A percentile compares a stretch with the other conserved stretches of the same genome.
phyloP scores from a whole-genome alignment of 1,284 basidiomycete species.

The Ustilago sp. region DNA sequence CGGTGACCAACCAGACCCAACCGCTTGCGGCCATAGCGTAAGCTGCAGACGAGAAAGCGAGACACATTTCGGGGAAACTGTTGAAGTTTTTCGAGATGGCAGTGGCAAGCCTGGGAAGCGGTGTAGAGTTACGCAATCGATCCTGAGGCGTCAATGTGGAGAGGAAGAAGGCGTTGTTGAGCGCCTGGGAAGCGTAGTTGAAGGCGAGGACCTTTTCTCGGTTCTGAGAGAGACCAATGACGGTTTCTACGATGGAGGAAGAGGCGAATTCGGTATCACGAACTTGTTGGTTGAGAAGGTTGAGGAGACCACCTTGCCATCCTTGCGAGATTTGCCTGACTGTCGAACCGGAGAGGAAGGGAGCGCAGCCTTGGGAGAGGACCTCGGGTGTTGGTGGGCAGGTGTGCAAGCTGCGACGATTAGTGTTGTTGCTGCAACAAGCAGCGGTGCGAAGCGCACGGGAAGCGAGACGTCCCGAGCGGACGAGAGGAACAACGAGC shows the following conservation, averaged over 20 bases:
- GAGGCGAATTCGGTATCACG: conserved; percentile 75
- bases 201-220: conserved; percentile 80
- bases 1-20: conserved; percentile 87
- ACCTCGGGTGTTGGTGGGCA: conserved; percentile 56
- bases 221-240: conserved; percentile 78
- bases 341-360: conserved; percentile 60
- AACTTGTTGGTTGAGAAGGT: conserved; percentile 67
- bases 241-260: conserved; percentile 78
- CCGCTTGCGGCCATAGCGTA: conserved; percentile 82
- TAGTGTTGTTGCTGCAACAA: conserved; percentile 8
- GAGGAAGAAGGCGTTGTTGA: conserved; percentile 97
- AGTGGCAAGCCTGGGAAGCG: conserved; percentile 71
- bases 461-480: conserved; percentile 35
- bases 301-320: conserved; percentile 65
- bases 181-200: conserved; percentile 89
- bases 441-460: conserved; percentile 18
- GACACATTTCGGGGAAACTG: conserved; percentile 79
- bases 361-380: conserved; percentile 58
- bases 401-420: conserved; percentile 41
- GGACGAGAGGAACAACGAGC: conserved; percentile 33
- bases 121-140: conserved; percentile 37
- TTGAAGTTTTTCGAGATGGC: conserved; percentile 75
- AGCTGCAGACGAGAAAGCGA: conserved; percentile 80
- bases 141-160: conserved; percentile 73
- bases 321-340: conserved; percentile 58